Evolutionary conservation across 164 flowering plant species (phyloP).

Genomic region (Cinnamomum micranthum): DNA sequence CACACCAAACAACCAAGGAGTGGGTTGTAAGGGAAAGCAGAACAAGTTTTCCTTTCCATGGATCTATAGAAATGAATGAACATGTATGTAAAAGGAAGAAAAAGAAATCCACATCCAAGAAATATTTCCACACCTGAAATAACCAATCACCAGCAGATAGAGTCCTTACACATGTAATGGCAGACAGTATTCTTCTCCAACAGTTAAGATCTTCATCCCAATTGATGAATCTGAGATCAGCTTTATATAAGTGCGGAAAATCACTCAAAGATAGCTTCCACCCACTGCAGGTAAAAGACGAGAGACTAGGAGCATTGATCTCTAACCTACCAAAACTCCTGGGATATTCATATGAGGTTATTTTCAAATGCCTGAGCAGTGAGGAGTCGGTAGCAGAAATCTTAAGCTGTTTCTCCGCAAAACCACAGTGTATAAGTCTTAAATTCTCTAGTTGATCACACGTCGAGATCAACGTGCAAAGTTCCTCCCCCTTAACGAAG

Average conservation of each 20-base stretch:
- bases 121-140: neutral
- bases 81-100: too few species aligned
- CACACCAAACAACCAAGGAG: too few species aligned
- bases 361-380: neutral
- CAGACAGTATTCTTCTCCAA: neutral
- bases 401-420: neutral
- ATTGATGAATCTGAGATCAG: neutral
- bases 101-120: too few species aligned
- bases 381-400: neutral
- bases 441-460: neutral
- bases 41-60: too few species aligned
- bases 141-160: neutral
- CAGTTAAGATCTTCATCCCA: neutral
- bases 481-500: neutral
- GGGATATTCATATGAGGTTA: too few species aligned
- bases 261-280: neutral
- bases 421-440: neutral
- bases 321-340: neutral
- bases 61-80: too few species aligned
- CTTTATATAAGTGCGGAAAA: neutral
- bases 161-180: neutral
- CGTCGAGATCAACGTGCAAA: neutral
- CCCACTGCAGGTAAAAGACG: neutral
- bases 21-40: too few species aligned
- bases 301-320: neutral